A percentile compares a stretch with the other conserved stretches of the same genome.
These are phyloP conservation scores for Papilionanthe hybrid DNA, from an alignment of 116 monocot species.

Conservation along the genomic window DNA sequence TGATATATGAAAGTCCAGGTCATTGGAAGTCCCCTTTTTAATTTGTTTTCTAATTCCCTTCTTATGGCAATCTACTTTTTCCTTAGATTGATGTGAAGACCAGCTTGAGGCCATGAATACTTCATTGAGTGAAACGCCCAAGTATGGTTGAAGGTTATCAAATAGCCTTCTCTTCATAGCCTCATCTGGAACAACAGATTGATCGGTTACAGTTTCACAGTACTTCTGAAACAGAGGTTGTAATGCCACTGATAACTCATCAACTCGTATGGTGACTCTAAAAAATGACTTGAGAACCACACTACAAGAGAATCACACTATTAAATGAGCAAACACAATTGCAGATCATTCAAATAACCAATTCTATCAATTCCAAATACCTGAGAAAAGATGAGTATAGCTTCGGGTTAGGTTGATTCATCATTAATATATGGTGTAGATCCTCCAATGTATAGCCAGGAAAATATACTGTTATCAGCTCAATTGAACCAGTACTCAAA, in stretches of 20 bases:
- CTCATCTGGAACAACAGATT: slow-evolving; percentile 60
- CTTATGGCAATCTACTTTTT: slow-evolving; percentile 24
- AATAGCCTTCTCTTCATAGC: slow-evolving; percentile 71
- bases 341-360: background rate
- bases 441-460: slow-evolving; percentile 78
- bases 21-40: slow-evolving; percentile 25
- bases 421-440: slow-evolving; percentile 55
- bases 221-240: slow-evolving; percentile 68
- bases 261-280: slow-evolving; percentile 68
- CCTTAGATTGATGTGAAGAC: slow-evolving; percentile 13
- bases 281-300: slow-evolving; percentile 62
- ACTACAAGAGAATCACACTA: slow-evolving; percentile 25
- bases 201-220: slow-evolving; percentile 62
- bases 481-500: slow-evolving; percentile 42
- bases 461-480: slow-evolving; percentile 56
- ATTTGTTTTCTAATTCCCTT: slow-evolving; percentile 29
- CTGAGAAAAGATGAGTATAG: slow-evolving; percentile 80
- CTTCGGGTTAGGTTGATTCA: slow-evolving; percentile 53
- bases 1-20: slow-evolving; percentile 88
- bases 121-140: slow-evolving; percentile 54
- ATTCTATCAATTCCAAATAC: slow-evolving; percentile 19
- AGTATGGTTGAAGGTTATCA: slow-evolving; percentile 48
- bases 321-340: background rate
- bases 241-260: slow-evolving; percentile 62
- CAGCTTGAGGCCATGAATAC: slow-evolving; percentile 38